These are phyloP conservation scores for Curvularia sp. DNA, from an alignment of 2,329 filamentous ascomycete species.

Conservation along the genomic window DNA sequence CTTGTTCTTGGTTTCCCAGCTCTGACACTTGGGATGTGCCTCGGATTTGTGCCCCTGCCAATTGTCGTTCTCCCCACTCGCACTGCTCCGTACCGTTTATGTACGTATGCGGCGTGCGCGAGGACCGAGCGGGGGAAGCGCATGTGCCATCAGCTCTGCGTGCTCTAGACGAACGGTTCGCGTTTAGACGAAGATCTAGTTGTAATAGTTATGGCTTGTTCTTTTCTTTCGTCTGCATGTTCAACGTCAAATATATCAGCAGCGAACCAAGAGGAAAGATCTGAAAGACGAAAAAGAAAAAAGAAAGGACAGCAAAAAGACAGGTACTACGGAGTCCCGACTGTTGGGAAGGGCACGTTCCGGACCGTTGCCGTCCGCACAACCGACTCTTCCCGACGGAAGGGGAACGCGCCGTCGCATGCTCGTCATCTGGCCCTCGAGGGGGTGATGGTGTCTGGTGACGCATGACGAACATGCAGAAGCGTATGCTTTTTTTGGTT, in stretches of 20 bases:
- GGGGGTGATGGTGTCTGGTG: background rate
- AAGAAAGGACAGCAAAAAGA: background rate
- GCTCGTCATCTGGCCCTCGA: slow-evolving; percentile 4
- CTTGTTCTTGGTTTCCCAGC: background rate
- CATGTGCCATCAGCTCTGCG: slow-evolving; percentile 1
- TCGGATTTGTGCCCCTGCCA: background rate
- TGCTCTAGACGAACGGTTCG: background rate
- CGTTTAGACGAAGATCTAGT: background rate
- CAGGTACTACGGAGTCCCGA: background rate
- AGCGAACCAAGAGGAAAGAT: background rate
- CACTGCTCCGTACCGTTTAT: background rate
- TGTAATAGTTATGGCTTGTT: background rate
- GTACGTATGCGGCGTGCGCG: background rate
- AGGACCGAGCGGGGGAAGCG: background rate
- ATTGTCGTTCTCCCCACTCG: slow-evolving; percentile 11
- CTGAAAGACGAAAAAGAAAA: background rate
- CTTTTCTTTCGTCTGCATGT: background rate
- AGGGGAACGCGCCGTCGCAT: slow-evolving; percentile 2
- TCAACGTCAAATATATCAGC: background rate
- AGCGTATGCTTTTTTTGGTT: background rate
- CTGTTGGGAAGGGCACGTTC: slow-evolving; percentile 14
- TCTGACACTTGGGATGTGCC: background rate
- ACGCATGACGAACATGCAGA: slow-evolving; percentile 4
- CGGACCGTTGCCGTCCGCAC: slow-evolving; percentile 13
- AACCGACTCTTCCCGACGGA: slow-evolving; percentile 9